A percentile compares a stretch with the other conserved stretches of the same genome.
These are phyloP conservation scores for Rhizophagus clarus DNA, from an alignment of 192 early-diverging fungal genomes.

Conservation along the genomic window DNA sequence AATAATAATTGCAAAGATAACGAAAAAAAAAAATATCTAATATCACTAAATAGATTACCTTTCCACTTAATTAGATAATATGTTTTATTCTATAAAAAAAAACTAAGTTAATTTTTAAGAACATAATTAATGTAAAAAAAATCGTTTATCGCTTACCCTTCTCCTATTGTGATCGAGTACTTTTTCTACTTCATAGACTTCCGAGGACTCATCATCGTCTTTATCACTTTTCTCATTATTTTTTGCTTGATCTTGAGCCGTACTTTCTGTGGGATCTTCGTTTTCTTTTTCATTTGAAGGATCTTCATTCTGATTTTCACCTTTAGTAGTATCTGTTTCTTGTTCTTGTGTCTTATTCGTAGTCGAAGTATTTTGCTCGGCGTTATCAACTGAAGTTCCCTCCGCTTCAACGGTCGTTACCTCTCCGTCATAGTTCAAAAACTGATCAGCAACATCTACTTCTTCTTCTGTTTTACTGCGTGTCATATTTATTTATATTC, in stretches of 20 bases:
- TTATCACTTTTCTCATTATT: background rate
- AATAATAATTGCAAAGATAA: too few species aligned
- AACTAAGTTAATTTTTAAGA: background rate
- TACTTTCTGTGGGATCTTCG: background rate
- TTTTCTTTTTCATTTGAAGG: background rate
- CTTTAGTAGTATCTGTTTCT: background rate
- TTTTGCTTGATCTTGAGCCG: background rate
- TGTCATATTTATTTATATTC: background rate
- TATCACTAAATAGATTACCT: slow-evolving; percentile 9
- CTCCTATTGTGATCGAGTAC: background rate
- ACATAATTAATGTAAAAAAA: background rate
- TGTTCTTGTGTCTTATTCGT: background rate
- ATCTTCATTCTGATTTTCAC: background rate
- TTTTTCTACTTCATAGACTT: background rate
- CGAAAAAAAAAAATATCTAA: too few species aligned
- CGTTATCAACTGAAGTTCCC: background rate
- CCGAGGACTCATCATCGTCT: background rate
- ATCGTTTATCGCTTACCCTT: background rate
- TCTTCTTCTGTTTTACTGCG: background rate
- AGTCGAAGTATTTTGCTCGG: background rate
- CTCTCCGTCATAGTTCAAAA: background rate
- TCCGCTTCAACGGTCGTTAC: background rate
- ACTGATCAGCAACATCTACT: background rate
- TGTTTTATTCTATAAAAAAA: background rate
- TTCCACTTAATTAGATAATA: slow-evolving; percentile 31